Base-by-base conservation (phyloP, 2,329 filamentous ascomycete genomes). In the Talaromyces sp. region DNA sequence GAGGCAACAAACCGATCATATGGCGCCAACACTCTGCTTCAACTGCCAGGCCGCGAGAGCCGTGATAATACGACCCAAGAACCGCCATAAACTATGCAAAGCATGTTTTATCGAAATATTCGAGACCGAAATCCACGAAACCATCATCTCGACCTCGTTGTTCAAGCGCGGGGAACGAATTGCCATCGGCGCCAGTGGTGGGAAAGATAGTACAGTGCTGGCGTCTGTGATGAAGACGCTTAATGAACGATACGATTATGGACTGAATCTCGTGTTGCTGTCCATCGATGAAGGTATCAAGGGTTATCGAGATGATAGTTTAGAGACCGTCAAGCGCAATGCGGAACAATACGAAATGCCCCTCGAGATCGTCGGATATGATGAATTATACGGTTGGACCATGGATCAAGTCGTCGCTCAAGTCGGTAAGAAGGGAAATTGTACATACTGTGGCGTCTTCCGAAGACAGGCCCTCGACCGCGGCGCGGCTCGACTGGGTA, bases 341-440 rank as follows among this genome's bases (percentile, higher is more conserved):
- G 91, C 93, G 0, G 77, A 86, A 13, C 93, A 98, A 77, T 97
- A 98, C 79, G 88, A 90, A 1, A 96, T 99, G 90, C 88, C 91
- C 0, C 81, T 99, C 58, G 91, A 92, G 71, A 96, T 99, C 64
- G 87, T 99, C 59, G 93, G 94, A 59, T 99, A 99, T 73, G 90
- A 89, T 62, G 91, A 97, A 73, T 83, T 99, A 10, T 99, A 99
- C 76, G 95, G 94, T 9, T 99, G 95, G 95, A 97, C 93, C 0
- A 99, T 99, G 95, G 95, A 99, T 74, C 92, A 98, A 74, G 95
- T 99, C 10, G 96, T 99, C 3, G 91, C 93, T 72, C 92, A 94
- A 57, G 91, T 99, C 60, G 95, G 95, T 15, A 98, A 97, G 81
- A 98, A 97, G 78, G 93, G 94, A 35, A 99, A 99, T 78, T 99